Base-by-base conservation (phyloP, 2,329 filamentous ascomycete genomes). In the Ploettnerulaceae sp. region DNA sequence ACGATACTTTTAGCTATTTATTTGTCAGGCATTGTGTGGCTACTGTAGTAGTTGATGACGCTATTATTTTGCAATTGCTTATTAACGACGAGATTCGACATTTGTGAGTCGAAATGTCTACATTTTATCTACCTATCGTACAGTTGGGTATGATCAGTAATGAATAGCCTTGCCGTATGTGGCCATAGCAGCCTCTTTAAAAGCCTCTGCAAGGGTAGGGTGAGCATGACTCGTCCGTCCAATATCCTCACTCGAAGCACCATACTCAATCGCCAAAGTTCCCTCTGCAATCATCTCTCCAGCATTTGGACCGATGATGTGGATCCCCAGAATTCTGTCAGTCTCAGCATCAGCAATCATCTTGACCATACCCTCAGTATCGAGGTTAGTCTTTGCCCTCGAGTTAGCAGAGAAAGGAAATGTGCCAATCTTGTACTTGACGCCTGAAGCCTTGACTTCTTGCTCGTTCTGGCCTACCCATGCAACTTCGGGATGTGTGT, bases 211-310 rank as follows among this genome's bases (percentile, higher is more conserved):
- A 51, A 98, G 52, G 24, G 60, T 64, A 47, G 93, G 93, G 73
- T 98, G 93, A 46, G 93, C 93, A 71, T 98, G 93, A 71, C 88
- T 93, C 56, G 93, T 97, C 65, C 93, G 81, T 52, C 85, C 89
- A 65, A 95, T 88, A 69, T 96, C 93, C 74, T 98, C 93, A 62
- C 82, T 90, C 56, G 86, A 93, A 22, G 93, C 93, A 56, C 93
- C 93, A 65, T 98, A 98, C 74, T 98, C 93, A 40, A 98, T 75
- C 47, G 93, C 93, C 63, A 98, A 75, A 9, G 90, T 93, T 56
- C 86, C 93, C 74, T 98, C 93, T 2, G 93, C 93, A 73, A 98
- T 96, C 93, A 98, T 97, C 77, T 98, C 93, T 64, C 93, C 93
- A 33, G 93, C 93, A 67, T 93, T 93, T 61, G 93, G 79, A 50